phyloP scores from a whole-genome alignment of 495 filamentous ascomycete species.

The Xylaria cubensis region DNA sequence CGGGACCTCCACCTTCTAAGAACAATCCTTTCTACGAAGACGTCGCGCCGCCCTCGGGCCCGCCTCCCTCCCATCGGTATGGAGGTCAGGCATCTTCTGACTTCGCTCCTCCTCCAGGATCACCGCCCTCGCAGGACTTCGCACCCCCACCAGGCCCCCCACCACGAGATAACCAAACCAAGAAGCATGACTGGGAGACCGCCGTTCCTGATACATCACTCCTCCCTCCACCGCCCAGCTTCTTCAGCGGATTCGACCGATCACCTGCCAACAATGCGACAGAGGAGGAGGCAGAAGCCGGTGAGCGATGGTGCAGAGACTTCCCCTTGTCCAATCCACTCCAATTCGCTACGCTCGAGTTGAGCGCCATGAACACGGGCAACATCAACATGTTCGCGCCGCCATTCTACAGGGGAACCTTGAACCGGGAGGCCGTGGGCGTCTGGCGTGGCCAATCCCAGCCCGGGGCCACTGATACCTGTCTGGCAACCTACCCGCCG shows the following conservation, averaged over 20 bases:
- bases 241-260: slow-evolving; percentile 64
- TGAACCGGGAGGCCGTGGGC: slow-evolving; percentile 46
- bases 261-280: slow-evolving; percentile 81
- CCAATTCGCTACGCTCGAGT: slow-evolving; percentile 50
- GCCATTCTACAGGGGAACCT: slow-evolving; percentile 38
- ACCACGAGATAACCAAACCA: slow-evolving; percentile 45
- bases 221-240: slow-evolving; percentile 80
- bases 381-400: slow-evolving; percentile 47
- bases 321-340: slow-evolving; percentile 69
- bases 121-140: slow-evolving; percentile 42
- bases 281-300: slow-evolving; percentile 70
- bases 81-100: slow-evolving; percentile 28
- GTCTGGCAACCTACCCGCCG: slow-evolving; percentile 72
- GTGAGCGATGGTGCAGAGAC: slow-evolving; percentile 70
- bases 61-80: slow-evolving; percentile 31
- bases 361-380: slow-evolving; percentile 40
- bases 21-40: slow-evolving; percentile 30
- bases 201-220: slow-evolving; percentile 78
- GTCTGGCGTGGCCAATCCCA: slow-evolving; percentile 51
- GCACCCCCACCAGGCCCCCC: slow-evolving; percentile 55
- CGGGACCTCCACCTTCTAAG: slow-evolving; percentile 46
- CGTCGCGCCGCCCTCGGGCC: slow-evolving; percentile 16
- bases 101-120: slow-evolving; percentile 41
- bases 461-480: slow-evolving; percentile 52
- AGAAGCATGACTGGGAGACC: slow-evolving; percentile 80